Evolutionary conservation across 129 eudicot genomes (phyloP), one percentile per base, ranked within the genome.

Genomic region (Mikania micrantha): DNA sequence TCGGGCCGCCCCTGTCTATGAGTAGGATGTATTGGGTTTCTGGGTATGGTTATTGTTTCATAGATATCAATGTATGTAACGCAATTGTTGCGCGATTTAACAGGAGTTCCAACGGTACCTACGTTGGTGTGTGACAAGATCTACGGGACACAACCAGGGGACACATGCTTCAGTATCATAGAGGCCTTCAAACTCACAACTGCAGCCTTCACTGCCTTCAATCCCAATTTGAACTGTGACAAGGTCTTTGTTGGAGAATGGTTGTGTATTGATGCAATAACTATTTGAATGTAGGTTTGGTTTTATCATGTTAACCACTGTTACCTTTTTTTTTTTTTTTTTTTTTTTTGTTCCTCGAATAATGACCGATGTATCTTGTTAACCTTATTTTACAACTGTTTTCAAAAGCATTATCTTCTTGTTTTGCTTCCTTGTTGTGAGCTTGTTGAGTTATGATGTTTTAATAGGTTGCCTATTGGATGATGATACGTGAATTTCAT

Each of bases 221-320:
- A 80, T 50, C 84, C 85, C 9, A 76, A 80, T 67, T 50, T 80
- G 47, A 66, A 71, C 58, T 80, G 81, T 28, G 35, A 58, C 67
- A 71, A 41, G 58, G 49, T 80, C 41, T 76, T 80, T 60, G 81
- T 80, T 31, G 81, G 81, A 20, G 75, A 80, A 71, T 80, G 85
- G 81, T 70, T 80, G 19, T 80, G 85, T 31, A 5, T 76, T 9
- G 47, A 66, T 48, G 85, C 71, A 29, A 4, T 20, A 10, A 1
- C 60, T 10, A 3, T 5, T 35, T 78, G 32, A 72, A 11, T 11
- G 21, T 1, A 28, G 32, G 32, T 28, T 28, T 28, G 4, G 4
- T 4, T 24, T 24, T 22, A 11, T 16, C 13, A 13, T 49, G 57
- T 49, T 49, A 7, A 20, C 4, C 57, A 49, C n/a, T n/a, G n/a